Conservation (phyloP, 2,329 filamentous ascomycete genomes). For the Fusarium humuli region DNA sequence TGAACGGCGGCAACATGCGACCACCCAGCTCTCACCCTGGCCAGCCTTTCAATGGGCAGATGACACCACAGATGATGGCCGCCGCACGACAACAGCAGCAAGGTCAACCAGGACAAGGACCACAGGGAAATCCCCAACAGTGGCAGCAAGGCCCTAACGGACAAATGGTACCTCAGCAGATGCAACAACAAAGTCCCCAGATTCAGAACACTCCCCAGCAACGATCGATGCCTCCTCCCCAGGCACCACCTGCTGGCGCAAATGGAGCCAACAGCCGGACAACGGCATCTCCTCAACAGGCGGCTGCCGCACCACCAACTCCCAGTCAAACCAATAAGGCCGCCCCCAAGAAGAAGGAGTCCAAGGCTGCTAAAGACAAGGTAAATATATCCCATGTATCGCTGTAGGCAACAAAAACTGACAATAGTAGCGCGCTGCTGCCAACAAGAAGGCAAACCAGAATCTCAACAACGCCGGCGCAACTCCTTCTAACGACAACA, state of each 20-base stretch:
- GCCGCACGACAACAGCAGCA: conserved; percentile 53
- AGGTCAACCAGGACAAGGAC: conserved; percentile 50
- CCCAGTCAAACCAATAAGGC: conserved; percentile 79
- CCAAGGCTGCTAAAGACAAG: conserved; percentile 74
- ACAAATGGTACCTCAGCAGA: conserved; percentile 55
- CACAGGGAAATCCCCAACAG: conserved; percentile 52
- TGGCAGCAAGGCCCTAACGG: conserved; percentile 58
- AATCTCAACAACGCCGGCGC: conserved; percentile 61
- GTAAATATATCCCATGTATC: conserved; percentile 59
- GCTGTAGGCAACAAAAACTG: conserved; percentile 15
- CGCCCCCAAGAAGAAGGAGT: conserved; percentile 81
- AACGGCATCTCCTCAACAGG: conserved; percentile 72
- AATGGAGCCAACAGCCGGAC: conserved; percentile 66
- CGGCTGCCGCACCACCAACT: conserved; percentile 77
- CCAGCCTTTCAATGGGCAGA: conserved; percentile 67
- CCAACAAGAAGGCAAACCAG: conserved; percentile 73
- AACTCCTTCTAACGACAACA: conserved; percentile 68
- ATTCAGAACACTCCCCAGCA: conserved; percentile 79
- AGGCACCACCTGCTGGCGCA: conserved; percentile 63
- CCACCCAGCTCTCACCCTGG: conserved; percentile 76
- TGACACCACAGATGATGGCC: conserved; percentile 71
- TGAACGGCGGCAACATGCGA: conserved; percentile 73
- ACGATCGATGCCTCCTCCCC: conserved; percentile 75
- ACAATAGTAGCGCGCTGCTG: conserved; percentile 58
- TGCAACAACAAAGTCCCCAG: conserved; percentile 56